A percentile compares a stretch with the other conserved stretches of the same genome.
Evolutionary conservation across 495 filamentous ascomycete species (phyloP).

Genomic region (Barbatosphaeria neglecta): DNA sequence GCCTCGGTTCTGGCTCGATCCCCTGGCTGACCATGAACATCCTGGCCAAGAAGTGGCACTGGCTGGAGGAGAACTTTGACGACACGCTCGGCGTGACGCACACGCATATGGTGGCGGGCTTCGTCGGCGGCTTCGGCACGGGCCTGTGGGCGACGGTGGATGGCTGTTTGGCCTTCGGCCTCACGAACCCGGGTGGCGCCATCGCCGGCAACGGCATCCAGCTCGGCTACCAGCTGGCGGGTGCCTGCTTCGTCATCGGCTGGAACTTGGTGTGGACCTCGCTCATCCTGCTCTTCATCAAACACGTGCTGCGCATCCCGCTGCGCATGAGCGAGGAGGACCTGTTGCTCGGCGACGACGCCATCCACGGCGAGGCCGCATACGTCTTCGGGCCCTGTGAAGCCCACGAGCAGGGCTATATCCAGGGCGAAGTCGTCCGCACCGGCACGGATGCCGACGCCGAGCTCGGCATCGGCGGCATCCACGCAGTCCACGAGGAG

Average conservation of each 20-base stretch:
- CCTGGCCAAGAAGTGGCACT: slow-evolving; percentile 26
- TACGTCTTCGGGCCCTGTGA: slow-evolving; percentile 28
- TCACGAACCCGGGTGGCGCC: slow-evolving; percentile 39
- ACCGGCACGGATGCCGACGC: slow-evolving; percentile 1
- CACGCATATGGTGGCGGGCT: slow-evolving; percentile 41
- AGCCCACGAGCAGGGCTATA: slow-evolving; percentile 8
- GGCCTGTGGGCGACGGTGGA: slow-evolving; percentile 42
- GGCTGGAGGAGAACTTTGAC: slow-evolving; percentile 34
- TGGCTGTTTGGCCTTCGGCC: slow-evolving; percentile 37
- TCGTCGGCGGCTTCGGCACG: slow-evolving; percentile 39
- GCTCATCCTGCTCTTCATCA: slow-evolving; percentile 42
- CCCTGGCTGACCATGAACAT: slow-evolving; percentile 47
- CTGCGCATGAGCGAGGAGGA: slow-evolving; percentile 36
- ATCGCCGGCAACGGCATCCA: slow-evolving; percentile 41
- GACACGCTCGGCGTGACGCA: slow-evolving; percentile 42
- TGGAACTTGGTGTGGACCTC: slow-evolving; percentile 45
- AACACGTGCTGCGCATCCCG: slow-evolving; percentile 39
- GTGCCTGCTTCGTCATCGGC: slow-evolving; percentile 44
- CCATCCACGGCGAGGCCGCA: slow-evolving; percentile 39
- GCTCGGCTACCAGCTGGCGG: slow-evolving; percentile 42
- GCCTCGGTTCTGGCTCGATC: slow-evolving; percentile 35
- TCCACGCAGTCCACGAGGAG: background rate
- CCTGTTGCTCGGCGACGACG: slow-evolving; percentile 38
- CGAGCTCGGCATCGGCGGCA: slow-evolving; percentile 6
- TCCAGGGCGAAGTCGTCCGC: slow-evolving; percentile 5